A percentile compares a stretch with the other conserved stretches of the same genome.
Conservation (phyloP, 2,329 filamentous ascomycete genomes). For the Ceratocystis huliohia region DNA sequence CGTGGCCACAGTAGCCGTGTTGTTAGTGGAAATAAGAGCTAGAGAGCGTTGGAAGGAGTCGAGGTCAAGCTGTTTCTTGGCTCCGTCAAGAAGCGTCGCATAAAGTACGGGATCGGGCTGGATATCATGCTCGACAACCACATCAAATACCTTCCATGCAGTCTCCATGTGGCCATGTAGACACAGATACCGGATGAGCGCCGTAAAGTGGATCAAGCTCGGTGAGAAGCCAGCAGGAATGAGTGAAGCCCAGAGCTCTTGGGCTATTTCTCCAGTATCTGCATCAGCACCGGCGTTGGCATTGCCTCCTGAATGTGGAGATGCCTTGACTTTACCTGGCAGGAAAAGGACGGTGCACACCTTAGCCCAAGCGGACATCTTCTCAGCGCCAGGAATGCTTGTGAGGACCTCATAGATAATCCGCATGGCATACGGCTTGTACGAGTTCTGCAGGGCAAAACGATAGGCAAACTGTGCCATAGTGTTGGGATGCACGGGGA, state of each 20-base stretch:
- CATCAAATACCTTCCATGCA: conserved; percentile 52
- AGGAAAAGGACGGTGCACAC: conserved; percentile 39
- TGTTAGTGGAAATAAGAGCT: conserved; percentile 10
- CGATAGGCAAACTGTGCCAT: conserved; percentile 36
- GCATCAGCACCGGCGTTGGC: conserved; percentile 23
- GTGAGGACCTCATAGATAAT: conserved; percentile 28
- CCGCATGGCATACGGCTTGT: conserved; percentile 19
- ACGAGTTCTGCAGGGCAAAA: conserved; percentile 32
- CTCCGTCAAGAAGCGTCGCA: conserved; percentile 56
- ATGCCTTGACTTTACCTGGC: conserved; percentile 6
- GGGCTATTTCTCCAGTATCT: conserved; percentile 28
- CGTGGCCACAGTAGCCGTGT: conserved; percentile 24
- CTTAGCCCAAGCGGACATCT: conserved; percentile 34
- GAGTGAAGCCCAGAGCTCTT: conserved; percentile 29
- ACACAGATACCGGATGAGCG: conserved; percentile 59
- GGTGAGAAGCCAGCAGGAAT: conserved; percentile 45
- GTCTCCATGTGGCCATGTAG: conserved; percentile 48
- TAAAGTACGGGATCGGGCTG: conserved; percentile 55
- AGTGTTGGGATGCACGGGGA: conserved; percentile 33
- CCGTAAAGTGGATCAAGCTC: conserved; percentile 50
- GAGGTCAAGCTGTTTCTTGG: conserved; percentile 45
- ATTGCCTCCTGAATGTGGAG: neutral
- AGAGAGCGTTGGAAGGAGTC: conserved; percentile 32
- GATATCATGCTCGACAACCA: conserved; percentile 47
- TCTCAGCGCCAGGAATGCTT: conserved; percentile 30